Evolutionary conservation across 164 flowering plant genomes (phyloP), one percentile per base, ranked within the genome.

Genomic region (Dillenia turbinata): DNA sequence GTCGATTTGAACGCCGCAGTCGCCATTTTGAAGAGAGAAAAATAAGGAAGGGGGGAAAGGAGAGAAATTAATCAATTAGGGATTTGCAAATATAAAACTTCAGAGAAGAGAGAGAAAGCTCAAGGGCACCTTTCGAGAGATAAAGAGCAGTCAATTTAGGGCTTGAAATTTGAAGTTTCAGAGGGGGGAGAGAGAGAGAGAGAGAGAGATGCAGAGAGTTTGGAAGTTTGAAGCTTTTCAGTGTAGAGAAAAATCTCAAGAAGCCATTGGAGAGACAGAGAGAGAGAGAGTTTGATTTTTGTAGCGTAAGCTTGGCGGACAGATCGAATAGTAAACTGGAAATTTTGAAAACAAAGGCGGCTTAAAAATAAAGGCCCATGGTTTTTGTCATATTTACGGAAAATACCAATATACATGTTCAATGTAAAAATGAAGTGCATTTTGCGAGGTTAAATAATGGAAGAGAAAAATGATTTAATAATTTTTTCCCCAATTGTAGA

Each of bases 1-100:
- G 89, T 83, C 3, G 98, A 92, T 59, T 77, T 88, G 83, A 92
- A 92, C 19, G 98, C 87, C 2, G 98, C 79, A 1, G 96, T 79
- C 44, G 92, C 91, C 96, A 83, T 91, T 91, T 65, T 33, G 44
- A 57, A 13, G n/a, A 51, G 10, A 26, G n/a, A 8, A 45, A 49
- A 10, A 24, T 2, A 9, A 19, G 22, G 22, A 19, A 19, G 22
- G 22, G 22, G 1, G 22, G 22, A 19, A 55, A 9, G 52, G 33
- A 46, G 70, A 56, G 12, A 6, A 33, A 33, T 33, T 33, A 33
- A 33, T 33, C 40, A 5, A 33, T 33, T 33, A 33, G 40, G 40
- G 40, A 0, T 33, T 33, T 33, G 40, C 40, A 33, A 33, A 33
- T 33, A 4, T 33, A 7, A 33, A 33, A 33, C 7, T 33, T 4